A percentile compares a stretch with the other conserved stretches of the same genome.
These are phyloP conservation scores for Rhizophora apiculata DNA, from an alignment of 345 rosid species.

Conservation along the genomic window DNA sequence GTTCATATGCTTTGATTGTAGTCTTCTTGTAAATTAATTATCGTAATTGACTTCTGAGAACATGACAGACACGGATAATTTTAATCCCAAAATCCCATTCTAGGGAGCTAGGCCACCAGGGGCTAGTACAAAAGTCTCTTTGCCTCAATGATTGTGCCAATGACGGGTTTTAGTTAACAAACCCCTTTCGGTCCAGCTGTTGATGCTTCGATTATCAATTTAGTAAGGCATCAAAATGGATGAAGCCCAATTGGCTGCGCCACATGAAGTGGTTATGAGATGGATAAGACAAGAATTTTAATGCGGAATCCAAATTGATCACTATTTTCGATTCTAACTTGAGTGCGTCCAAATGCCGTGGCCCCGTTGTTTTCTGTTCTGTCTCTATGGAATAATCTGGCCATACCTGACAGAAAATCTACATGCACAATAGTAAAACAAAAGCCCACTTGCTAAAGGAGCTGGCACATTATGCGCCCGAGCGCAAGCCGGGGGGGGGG, in stretches of 20 bases:
- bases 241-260: conserved; percentile 10
- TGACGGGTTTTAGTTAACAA: background rate
- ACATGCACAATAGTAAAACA: too few species aligned
- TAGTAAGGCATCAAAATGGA: background rate
- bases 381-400: too few species aligned
- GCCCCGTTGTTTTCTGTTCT: too few species aligned
- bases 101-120: conserved; percentile 7
- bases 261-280: conserved; percentile 8
- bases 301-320: background rate
- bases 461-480: too few species aligned
- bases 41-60: background rate
- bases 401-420: too few species aligned
- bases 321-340: too few species aligned
- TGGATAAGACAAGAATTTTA: conserved; percentile 3
- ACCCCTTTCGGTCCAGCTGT: conserved; percentile 7
- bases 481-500: too few species aligned
- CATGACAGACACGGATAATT: background rate
- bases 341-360: too few species aligned
- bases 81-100: conserved; percentile 14
- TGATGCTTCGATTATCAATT: conserved; percentile 4
- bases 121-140: background rate
- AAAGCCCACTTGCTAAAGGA: too few species aligned
- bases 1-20: too few species aligned
- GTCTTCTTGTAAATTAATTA: background rate
- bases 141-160: background rate